These are phyloP conservation scores for Clohesyomyces aquaticus DNA, from an alignment of 495 filamentous ascomycete species.

Conservation along the genomic window DNA sequence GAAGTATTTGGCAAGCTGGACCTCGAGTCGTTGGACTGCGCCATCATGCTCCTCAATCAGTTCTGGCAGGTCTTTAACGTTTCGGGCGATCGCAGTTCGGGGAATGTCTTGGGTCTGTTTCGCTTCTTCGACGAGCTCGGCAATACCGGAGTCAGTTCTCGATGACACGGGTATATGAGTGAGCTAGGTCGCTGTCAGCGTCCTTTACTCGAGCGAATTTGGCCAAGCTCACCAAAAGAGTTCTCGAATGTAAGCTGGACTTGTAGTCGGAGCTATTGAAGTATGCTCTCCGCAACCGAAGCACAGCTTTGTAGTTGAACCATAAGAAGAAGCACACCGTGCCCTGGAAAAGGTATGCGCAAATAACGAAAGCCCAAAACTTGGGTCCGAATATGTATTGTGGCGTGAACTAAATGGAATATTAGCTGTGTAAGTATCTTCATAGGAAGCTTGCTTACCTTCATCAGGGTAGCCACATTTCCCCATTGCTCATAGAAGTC, in stretches of 20 bases:
- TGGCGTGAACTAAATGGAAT: too few relatives aligned
- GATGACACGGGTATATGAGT: slow-evolving; percentile 38
- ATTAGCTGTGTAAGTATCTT: too few relatives aligned
- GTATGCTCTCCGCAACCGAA: slow-evolving; percentile 11
- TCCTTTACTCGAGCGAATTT: background rate
- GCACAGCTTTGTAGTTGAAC: too few relatives aligned
- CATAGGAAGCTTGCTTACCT: too few relatives aligned
- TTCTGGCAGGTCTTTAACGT: slow-evolving; percentile 80
- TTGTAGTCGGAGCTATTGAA: slow-evolving; percentile 18
- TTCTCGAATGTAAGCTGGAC: slow-evolving; percentile 26
- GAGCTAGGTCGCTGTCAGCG: slow-evolving; percentile 55
- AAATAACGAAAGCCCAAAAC: too few relatives aligned
- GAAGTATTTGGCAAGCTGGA: slow-evolving; percentile 83
- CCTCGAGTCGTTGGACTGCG: slow-evolving; percentile 77
- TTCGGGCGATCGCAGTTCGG: slow-evolving; percentile 81
- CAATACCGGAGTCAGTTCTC: slow-evolving; percentile 18
- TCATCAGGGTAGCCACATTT: too few relatives aligned
- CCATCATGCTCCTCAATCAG: slow-evolving; percentile 82
- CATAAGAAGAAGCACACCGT: too few relatives aligned
- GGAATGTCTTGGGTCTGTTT: slow-evolving; percentile 47
- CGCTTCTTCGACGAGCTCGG: slow-evolving; percentile 20
- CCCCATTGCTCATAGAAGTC: too few relatives aligned
- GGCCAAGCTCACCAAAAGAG: slow-evolving; percentile 16
- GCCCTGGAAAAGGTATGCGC: too few relatives aligned
- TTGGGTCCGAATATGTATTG: too few relatives aligned